Percentiles rank a stretch among this genome's conserved stretches.
Evolutionary conservation across 768 basidiomycete genomes (phyloP).

Genomic region (Cystofilobasidium ferigula): DNA sequence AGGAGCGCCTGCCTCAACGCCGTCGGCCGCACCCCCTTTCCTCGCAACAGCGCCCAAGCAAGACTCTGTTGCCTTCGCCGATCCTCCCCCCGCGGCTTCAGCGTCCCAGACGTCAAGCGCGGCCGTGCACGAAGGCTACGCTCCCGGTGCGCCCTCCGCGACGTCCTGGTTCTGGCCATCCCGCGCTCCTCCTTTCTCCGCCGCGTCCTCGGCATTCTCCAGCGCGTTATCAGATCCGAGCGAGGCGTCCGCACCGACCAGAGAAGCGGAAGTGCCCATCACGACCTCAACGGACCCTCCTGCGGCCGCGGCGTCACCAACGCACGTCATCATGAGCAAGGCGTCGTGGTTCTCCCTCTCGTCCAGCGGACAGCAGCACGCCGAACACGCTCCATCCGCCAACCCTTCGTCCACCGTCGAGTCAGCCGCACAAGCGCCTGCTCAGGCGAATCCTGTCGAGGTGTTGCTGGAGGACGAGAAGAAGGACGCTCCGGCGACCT

Average conservation of each 20-base stretch:
- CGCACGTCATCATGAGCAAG: neutral
- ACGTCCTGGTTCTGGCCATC: neutral
- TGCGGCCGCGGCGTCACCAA: neutral
- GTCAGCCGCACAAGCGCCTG: neutral
- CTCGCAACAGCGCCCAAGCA: neutral
- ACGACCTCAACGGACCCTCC: too few relatives aligned
- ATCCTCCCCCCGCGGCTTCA: neutral
- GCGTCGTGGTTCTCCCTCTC: neutral
- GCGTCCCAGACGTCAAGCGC: neutral
- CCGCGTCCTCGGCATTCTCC: neutral
- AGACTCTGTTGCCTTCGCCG: neutral
- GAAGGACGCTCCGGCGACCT: neutral
- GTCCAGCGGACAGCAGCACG: neutral
- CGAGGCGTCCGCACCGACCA: too few relatives aligned
- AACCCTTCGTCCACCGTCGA: constrained; percentile 7
- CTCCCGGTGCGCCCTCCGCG: neutral
- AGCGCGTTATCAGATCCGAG: too few relatives aligned
- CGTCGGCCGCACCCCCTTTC: neutral
- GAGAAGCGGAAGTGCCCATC: too few relatives aligned
- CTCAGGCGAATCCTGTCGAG: neutral
- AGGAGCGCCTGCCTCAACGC: neutral
- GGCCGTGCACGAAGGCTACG: neutral
- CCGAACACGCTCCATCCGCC: too few relatives aligned
- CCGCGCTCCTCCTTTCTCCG: too few relatives aligned
- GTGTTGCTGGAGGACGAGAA: neutral